These are phyloP conservation scores for Solanum sejunctum DNA, from an alignment of 257 asterid genomes.

Conservation along the genomic window DNA sequence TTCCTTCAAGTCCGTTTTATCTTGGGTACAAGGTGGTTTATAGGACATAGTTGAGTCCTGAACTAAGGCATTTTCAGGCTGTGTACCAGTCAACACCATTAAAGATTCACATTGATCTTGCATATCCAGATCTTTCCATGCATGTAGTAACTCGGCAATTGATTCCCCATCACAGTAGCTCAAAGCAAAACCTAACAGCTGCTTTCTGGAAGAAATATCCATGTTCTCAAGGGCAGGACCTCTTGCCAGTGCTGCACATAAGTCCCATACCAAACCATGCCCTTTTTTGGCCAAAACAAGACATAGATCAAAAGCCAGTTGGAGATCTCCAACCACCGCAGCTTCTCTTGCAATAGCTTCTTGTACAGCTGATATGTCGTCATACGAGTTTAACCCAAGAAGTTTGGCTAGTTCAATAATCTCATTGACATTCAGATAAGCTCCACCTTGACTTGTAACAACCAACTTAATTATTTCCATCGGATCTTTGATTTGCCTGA, in stretches of 20 bases:
- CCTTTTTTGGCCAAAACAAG: conserved; percentile 85
- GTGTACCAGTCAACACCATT: conserved; percentile 48
- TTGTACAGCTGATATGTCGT: conserved; percentile 81
- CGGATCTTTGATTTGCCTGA: conserved; percentile 91
- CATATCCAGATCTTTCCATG: conserved; percentile 94
- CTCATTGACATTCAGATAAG: conserved; percentile 89
- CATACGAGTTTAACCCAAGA: conserved; percentile 82
- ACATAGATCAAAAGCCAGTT: conserved; percentile 93
- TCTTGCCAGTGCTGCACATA: conserved; percentile 96
- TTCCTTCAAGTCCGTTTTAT: conserved; percentile 10
- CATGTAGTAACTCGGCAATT: conserved; percentile 77
- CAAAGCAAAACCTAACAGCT: conserved; percentile 89
- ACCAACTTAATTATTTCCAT: conserved; percentile 88
- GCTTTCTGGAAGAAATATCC: conserved; percentile 69
- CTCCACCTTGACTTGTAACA: conserved; percentile 70
- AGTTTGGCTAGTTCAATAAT: conserved; percentile 88
- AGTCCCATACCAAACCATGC: conserved; percentile 94
- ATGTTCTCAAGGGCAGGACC: conserved; percentile 85
- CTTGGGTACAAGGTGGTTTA: conserved; percentile 14
- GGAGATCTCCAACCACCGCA: conserved; percentile 91
- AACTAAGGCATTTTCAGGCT: conserved; percentile 39
- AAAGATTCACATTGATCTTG: conserved; percentile 71
- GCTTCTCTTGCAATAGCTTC: conserved; percentile 99
- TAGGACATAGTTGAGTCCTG: conserved; percentile 19
- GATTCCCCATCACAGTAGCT: conserved; percentile 96